phyloP scores from a whole-genome alignment of 108 stramenopile genomes.

The Nitzschia palea region DNA sequence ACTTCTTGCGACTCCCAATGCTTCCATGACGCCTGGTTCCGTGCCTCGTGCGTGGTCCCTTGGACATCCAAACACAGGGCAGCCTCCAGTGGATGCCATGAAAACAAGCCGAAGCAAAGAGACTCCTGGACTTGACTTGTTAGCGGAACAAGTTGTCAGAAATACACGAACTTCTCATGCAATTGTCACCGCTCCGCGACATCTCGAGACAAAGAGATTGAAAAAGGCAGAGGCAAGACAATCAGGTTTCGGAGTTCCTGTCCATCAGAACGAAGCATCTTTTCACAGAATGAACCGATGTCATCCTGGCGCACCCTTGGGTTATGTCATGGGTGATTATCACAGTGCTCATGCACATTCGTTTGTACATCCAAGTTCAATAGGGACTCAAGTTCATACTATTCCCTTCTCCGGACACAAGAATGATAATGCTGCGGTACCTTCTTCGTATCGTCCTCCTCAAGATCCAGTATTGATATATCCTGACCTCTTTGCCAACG shows the following conservation, averaged over 20 bases:
- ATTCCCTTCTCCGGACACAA: neutral
- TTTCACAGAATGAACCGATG: no score
- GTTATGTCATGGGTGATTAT: no score
- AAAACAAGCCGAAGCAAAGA: neutral
- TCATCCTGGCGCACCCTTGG: no score
- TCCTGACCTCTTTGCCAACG: constrained; percentile 17
- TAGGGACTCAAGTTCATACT: no score
- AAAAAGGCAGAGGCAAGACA: no score
- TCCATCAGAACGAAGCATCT: no score
- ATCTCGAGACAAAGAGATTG: neutral
- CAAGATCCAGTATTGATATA: neutral
- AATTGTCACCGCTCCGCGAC: neutral
- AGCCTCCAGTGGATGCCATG: neutral
- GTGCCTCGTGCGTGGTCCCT: neutral
- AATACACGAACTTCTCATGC: neutral
- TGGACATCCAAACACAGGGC: neutral
- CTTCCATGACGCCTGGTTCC: neutral
- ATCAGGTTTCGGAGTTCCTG: no score
- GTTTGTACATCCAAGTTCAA: no score
- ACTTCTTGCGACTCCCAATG: constrained; percentile 1
- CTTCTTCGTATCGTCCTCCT: neutral
- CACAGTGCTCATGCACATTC: no score
- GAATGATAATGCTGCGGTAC: neutral
- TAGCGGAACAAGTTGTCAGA: constrained; percentile 8
- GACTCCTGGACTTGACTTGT: constrained; percentile 7